Base-by-base conservation (phyloP, 257 asterid species). In the Avicennia marina region DNA sequence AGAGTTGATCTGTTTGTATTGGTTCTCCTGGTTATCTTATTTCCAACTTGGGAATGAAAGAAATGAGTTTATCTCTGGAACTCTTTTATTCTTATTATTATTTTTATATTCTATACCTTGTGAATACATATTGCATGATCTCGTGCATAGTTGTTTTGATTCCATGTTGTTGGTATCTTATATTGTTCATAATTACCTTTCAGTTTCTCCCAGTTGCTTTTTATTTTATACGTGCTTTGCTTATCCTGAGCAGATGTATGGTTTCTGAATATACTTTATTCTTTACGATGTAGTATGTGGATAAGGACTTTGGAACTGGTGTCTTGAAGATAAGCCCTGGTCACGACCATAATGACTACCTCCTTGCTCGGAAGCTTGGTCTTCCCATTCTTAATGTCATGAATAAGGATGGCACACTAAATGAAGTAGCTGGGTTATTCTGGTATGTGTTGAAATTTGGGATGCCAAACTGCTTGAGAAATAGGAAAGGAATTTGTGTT, bases 301-400 rank as follows among this genome's bases (percentile, higher is more conserved):
- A 89, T 75, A 93, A 93, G 82, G 97, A 93, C 72, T 93, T 93
- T 48, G 98, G 98, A 80, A 93, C 98, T 70, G 98, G 98, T 61
- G 95, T 93, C 64, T 72, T 93, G 79, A 93, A 93, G 82, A 93
- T 93, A 67, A 93, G 98, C 80, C 98, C 98, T 60, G 98, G 98
- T 34, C 98, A 93, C 68, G 98, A 93, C 72, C 98, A 93, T 78
- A 93, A 83, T 64, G 98, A 93, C 71, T 93, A 93, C 70, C 95
- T 93, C 63, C 97, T 93, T 66, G 97, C 97, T 56, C 90, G 95
- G 53, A 93, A 93, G 77, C 95, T 93, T 67, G 98, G 98, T 59
- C 95, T 93, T 77, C 97, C 97, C 48, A 86, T 93, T 68, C 98
- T 93, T 25, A 93, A 81, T 79, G 85, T 93, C 79, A 93, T 93